Percentiles rank a stretch among this genome's conserved stretches.
These are phyloP conservation scores for Fragosphaeria purpurea DNA, from an alignment of 2,329 filamentous ascomycete genomes.

Conservation along the genomic window DNA sequence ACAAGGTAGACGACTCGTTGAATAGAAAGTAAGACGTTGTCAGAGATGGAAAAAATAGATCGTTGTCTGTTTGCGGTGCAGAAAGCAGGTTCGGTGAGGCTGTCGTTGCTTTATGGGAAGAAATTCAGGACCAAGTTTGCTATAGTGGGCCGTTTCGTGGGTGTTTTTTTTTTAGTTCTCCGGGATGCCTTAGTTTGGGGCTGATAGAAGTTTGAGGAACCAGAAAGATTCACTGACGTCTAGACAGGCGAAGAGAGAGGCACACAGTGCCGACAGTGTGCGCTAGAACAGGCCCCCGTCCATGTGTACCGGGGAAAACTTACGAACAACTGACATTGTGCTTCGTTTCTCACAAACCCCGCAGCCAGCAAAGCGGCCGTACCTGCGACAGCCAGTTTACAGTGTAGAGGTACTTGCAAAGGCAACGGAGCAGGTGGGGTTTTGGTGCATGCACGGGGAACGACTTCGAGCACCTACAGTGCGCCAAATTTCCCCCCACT, in stretches of 20 bases:
- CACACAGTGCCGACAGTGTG: not conserved
- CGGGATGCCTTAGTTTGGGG: slow-evolving; percentile 1
- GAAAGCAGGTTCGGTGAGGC: not conserved
- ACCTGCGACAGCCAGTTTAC: not conserved
- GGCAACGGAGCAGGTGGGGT: too few species aligned
- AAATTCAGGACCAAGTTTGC: slow-evolving; percentile 5
- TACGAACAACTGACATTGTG: not conserved
- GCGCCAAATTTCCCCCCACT: too few species aligned
- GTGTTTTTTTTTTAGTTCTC: not conserved
- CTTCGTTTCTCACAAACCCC: not conserved
- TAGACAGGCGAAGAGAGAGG: not conserved
- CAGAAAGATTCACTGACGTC: slow-evolving; percentile 13
- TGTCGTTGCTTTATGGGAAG: slow-evolving; percentile 4
- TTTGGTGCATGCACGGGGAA: not conserved
- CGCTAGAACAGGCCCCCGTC: slow-evolving; percentile 2
- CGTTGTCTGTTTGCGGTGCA: not conserved
- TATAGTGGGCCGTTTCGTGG: slow-evolving; percentile 12
- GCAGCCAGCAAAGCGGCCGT: not conserved
- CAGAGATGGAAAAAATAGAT: too few species aligned
- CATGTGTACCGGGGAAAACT: not conserved
- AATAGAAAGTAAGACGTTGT: too few species aligned
- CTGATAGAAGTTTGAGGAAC: slow-evolving; percentile 17
- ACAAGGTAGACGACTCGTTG: not conserved
- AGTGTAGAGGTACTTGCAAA: not conserved
- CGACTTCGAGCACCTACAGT: too few species aligned